These are phyloP conservation scores for Talaromyces proteolyticus DNA, from an alignment of 495 filamentous ascomycete species.

Conservation along the genomic window DNA sequence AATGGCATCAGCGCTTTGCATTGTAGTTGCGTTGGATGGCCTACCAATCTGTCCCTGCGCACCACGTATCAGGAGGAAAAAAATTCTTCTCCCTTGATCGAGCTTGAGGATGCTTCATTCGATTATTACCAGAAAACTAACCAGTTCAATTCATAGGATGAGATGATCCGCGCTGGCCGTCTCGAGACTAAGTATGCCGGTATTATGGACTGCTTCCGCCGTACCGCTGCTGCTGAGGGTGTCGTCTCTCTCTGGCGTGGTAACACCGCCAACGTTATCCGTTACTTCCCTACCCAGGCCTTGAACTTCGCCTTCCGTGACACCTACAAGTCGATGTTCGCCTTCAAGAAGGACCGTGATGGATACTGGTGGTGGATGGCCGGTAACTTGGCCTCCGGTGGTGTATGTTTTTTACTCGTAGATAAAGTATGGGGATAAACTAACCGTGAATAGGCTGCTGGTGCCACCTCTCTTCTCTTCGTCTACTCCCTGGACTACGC, in stretches of 20 bases:
- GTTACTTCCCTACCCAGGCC: conserved; percentile 99
- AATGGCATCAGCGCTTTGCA: no score
- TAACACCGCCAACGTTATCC: conserved; percentile 99
- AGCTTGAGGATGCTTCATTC: not conserved
- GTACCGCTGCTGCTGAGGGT: conserved; percentile 77
- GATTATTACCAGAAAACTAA: not conserved
- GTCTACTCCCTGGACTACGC: conserved; percentile 99
- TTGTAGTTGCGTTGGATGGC: no score
- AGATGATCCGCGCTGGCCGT: conserved; percentile 98
- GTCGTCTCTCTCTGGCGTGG: conserved; percentile 90
- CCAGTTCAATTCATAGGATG: conserved; percentile 61
- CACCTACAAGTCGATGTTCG: conserved; percentile 99
- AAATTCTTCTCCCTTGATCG: not conserved
- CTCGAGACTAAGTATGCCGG: conserved; percentile 95
- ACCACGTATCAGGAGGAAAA: not conserved
- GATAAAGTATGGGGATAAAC: conserved; percentile 20
- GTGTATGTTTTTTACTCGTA: conserved; percentile 61
- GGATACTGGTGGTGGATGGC: conserved; percentile 99
- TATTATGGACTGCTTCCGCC: conserved; percentile 89
- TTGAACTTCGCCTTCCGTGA: conserved; percentile 99
- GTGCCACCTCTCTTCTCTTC: conserved; percentile 99
- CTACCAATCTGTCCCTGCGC: not conserved
- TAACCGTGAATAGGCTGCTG: conserved; percentile 61
- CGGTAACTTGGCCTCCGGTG: conserved; percentile 99
- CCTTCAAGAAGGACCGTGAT: conserved; percentile 99